A percentile compares a stretch with the other conserved stretches of the same genome.
These are phyloP conservation scores for Termitomyces sp. DNA, from an alignment of 1,284 basidiomycete species.

Conservation along the genomic window DNA sequence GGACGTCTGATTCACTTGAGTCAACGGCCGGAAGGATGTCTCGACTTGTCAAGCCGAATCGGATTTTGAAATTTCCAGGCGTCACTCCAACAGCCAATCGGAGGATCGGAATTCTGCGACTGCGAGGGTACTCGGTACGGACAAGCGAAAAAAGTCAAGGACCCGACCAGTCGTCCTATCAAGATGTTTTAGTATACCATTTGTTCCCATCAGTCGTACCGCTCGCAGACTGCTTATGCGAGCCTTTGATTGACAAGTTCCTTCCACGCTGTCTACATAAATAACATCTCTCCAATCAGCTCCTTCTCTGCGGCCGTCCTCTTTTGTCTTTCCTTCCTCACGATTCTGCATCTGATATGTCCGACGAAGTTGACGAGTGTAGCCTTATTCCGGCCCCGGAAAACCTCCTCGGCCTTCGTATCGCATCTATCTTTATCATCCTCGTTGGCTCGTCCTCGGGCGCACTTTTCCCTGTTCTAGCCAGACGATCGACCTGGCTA, in stretches of 20 bases:
- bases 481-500: constrained; percentile 53
- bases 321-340: not conserved
- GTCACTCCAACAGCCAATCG: constrained; percentile 1
- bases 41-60: not conserved
- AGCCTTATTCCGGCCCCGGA: constrained; percentile 27
- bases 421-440: constrained; percentile 89
- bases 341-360: constrained; percentile 4
- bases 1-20: no score
- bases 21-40: no score
- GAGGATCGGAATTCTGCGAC: constrained; percentile 4
- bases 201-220: not conserved
- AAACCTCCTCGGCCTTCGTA: constrained; percentile 47
- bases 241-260: not conserved
- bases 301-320: not conserved
- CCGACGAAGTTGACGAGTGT: constrained; percentile 24
- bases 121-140: constrained; percentile 16
- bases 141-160: constrained; percentile 10
- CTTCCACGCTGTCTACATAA: not conserved
- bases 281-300: constrained; percentile 1
- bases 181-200: not conserved
- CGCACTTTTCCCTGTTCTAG: constrained; percentile 80
- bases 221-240: no score
- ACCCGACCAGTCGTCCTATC: constrained; percentile 18
- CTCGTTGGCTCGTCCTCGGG: constrained; percentile 64
- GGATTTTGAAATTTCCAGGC: not conserved